Percentiles rank a stretch among this genome's conserved stretches.
Evolutionary conservation across 1,284 basidiomycete species (phyloP).

Genomic region (Ustilago sp.): DNA sequence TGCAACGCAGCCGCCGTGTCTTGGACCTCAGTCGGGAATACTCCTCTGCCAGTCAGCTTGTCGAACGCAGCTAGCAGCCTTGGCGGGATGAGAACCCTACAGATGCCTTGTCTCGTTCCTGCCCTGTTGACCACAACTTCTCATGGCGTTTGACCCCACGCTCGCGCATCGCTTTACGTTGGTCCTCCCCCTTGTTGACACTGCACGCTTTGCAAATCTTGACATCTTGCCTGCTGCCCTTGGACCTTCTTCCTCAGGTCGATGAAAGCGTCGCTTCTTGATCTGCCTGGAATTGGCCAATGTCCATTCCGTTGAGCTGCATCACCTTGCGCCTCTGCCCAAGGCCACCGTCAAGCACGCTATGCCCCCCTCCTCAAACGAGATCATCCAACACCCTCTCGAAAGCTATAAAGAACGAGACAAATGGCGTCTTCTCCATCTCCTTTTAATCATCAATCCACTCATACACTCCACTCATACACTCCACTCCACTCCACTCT

Average conservation of each 20-base stretch:
- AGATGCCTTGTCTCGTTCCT: slow-evolving; percentile 15
- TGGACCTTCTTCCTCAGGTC: neutral
- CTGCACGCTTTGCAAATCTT: slow-evolving; percentile 12
- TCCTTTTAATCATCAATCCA: slow-evolving; percentile 56
- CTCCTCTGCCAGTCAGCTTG: neutral
- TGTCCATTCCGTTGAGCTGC: slow-evolving; percentile 32
- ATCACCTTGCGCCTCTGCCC: slow-evolving; percentile 14
- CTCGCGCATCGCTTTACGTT: slow-evolving; percentile 16
- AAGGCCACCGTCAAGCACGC: slow-evolving; percentile 14
- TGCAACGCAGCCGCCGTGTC: neutral
- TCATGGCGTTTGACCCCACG: neutral
- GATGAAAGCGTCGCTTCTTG: slow-evolving; percentile 20
- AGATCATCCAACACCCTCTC: neutral
- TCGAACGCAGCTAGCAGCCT: slow-evolving; percentile 1
- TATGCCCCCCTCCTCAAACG: slow-evolving; percentile 6
- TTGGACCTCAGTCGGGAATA: slow-evolving; percentile 11
- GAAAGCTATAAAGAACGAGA: slow-evolving; percentile 50
- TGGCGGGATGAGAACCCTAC: slow-evolving; percentile 11
- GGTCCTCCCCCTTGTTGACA: neutral
- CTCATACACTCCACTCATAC: slow-evolving; percentile 38
- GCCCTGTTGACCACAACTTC: neutral
- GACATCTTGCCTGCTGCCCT: slow-evolving; percentile 4
- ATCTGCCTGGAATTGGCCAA: neutral
- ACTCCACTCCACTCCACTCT: slow-evolving; percentile 51
- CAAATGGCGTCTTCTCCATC: slow-evolving; percentile 31